Conservation (phyloP, 2,329 filamentous ascomycete genomes). For the Atkinsonella hypoxylon region DNA sequence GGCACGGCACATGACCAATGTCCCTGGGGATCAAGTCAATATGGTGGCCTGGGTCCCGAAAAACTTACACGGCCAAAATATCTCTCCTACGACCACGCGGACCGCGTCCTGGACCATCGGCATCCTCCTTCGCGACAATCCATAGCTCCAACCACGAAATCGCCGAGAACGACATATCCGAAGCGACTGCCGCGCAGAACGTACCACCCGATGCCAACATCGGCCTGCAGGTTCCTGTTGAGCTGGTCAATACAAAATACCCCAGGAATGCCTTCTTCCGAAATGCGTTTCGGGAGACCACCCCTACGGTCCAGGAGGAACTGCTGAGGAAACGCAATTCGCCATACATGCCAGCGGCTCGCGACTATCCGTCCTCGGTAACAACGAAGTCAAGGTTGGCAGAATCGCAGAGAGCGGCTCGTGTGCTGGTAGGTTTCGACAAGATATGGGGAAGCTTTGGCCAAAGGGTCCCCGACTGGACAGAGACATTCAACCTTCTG, state of each 20-base stretch:
- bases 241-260: slow-evolving; percentile 7
- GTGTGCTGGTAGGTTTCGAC: slow-evolving; percentile 26
- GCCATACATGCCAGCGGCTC: slow-evolving; percentile 16
- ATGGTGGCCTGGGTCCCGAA: slow-evolving; percentile 29
- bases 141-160: neutral
- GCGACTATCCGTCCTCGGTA: slow-evolving; percentile 16
- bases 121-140: neutral
- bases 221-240: neutral
- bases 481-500: slow-evolving; percentile 25
- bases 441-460: slow-evolving; percentile 19
- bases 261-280: slow-evolving; percentile 18
- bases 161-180: neutral
- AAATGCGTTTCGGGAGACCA: slow-evolving; percentile 16
- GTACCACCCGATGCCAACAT: slow-evolving; percentile 6
- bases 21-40: slow-evolving; percentile 31
- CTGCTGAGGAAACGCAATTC: slow-evolving; percentile 13
- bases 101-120: slow-evolving; percentile 8
- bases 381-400: slow-evolving; percentile 13
- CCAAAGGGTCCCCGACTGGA: slow-evolving; percentile 26
- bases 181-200: neutral
- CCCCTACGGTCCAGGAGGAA: slow-evolving; percentile 9
- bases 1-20: slow-evolving; percentile 29
- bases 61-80: slow-evolving; percentile 15
- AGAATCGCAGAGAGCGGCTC: slow-evolving; percentile 14
- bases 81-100: slow-evolving; percentile 11